A percentile compares a stretch with the other conserved stretches of the same genome.
Evolutionary conservation across 768 basidiomycete species (phyloP).

Genomic region (Russula ochroleuca): DNA sequence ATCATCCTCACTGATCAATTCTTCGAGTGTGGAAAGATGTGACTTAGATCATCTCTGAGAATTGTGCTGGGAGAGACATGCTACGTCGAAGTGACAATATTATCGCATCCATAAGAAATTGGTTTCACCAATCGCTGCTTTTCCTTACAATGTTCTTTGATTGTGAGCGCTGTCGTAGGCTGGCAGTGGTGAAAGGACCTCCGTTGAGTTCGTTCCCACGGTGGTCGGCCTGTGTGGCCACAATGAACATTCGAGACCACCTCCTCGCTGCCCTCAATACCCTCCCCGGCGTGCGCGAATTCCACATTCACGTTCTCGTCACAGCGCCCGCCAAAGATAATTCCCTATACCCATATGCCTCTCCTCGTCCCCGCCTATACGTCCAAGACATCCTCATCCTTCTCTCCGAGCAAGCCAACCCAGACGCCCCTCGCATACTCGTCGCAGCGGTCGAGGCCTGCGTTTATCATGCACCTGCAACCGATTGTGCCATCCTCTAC

Average conservation of each 20-base stretch:
- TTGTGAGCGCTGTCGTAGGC: too few species aligned
- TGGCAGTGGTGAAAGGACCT: too few species aligned
- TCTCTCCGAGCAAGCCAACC: conserved; percentile 56
- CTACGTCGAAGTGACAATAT: too few species aligned
- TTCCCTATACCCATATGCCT: conserved; percentile 71
- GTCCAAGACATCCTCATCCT: conserved; percentile 76
- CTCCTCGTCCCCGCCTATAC: conserved; percentile 58
- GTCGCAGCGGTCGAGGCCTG: conserved; percentile 66
- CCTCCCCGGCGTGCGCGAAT: conserved; percentile 35
- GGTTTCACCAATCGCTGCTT: too few species aligned
- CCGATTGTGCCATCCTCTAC: conserved; percentile 41
- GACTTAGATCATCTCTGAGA: too few species aligned
- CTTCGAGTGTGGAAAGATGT: too few species aligned
- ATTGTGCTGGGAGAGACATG: too few species aligned
- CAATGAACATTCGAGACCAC: conserved; percentile 20
- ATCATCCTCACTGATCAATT: too few species aligned
- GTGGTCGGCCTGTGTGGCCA: neutral
- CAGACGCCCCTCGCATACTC: conserved; percentile 53
- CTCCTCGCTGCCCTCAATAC: conserved; percentile 17
- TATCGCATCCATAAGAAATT: too few species aligned
- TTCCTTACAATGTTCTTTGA: too few species aligned
- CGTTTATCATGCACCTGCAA: conserved; percentile 15
- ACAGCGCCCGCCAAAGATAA: conserved; percentile 63
- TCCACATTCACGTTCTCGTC: conserved; percentile 72
- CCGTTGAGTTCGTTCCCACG: neutral